Evolutionary conservation across 1,284 basidiomycete genomes (phyloP), one percentile per base, ranked within the genome.

Genomic region (Ganoderma meredithae): DNA sequence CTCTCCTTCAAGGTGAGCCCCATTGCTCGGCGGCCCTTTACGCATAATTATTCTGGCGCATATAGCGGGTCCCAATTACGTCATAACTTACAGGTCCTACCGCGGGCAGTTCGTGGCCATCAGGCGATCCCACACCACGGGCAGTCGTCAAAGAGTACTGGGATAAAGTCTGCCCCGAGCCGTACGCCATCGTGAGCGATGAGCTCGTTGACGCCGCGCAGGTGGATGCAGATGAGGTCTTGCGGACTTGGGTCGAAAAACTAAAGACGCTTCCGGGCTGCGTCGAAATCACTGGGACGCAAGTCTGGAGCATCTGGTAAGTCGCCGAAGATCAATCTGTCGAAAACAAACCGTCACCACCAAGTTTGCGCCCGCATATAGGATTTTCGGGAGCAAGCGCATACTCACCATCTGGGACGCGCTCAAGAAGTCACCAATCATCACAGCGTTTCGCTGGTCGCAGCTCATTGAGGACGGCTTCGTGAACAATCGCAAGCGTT

Each of bases 281-380:
- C 55, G 69, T 76, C 47, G 67, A 76, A 55, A 64, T 71, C 5
- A 66, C 64, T 10, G 61, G 52, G 1, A 67, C 78, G n/a, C 76
- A 76, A 65, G 76, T 88, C 5, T 90, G 89, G 69, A 84, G 88
- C 72, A 77, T 79, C n/a, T n/a, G n/a, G n/a, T n/a, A n/a, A n/a
- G n/a, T n/a, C n/a, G n/a, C n/a, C n/a, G n/a, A n/a, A n/a, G n/a
- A n/a, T n/a, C n/a, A n/a, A n/a, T n/a, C n/a, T n/a, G n/a, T n/a
- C n/a, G n/a, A n/a, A n/a, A n/a, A n/a, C n/a, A n/a, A n/a, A n/a
- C n/a, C n/a, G n/a, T n/a, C n/a, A n/a, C n/a, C n/a, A n/a, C n/a
- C n/a, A n/a, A n/a, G n/a, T n/a, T n/a, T n/a, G n/a, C n/a, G n/a
- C n/a, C n/a, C n/a, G n/a, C n/a, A 39, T 53, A 64, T 25, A 84